A percentile compares a stretch with the other conserved stretches of the same genome.
Evolutionary conservation across 306 rosid species (phyloP).

Genomic region (Macrotyloma uniflorum): DNA sequence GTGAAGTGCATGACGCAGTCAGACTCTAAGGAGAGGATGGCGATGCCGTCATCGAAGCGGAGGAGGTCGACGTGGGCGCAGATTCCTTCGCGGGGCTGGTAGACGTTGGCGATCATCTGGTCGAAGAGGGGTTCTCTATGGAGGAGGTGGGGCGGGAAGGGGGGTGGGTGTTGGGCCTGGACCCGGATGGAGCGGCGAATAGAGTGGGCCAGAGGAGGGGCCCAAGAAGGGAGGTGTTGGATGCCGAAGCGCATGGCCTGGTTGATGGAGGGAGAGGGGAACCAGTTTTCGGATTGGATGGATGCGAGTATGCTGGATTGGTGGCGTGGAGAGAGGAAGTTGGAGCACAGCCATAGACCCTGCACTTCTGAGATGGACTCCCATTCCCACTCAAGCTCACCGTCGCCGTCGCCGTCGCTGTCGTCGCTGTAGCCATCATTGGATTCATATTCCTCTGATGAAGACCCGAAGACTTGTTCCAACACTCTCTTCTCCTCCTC

Average conservation of each 20-base stretch:
- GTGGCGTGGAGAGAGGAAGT: conserved; percentile 54
- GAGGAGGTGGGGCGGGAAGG: conserved; percentile 51
- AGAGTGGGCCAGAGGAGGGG: conserved; percentile 53
- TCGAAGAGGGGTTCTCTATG: conserved; percentile 77
- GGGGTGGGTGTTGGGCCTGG: neutral
- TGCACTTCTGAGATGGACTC: conserved; percentile 48
- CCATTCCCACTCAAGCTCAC: conserved; percentile 30
- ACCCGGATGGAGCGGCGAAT: conserved; percentile 44
- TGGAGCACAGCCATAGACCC: conserved; percentile 67
- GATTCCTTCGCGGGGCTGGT: conserved; percentile 89
- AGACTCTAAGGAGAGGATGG: conserved; percentile 79
- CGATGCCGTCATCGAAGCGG: conserved; percentile 93
- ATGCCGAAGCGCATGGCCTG: conserved; percentile 92
- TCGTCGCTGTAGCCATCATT: too few species aligned
- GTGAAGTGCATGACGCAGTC: conserved; percentile 88
- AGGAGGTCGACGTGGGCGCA: conserved; percentile 82
- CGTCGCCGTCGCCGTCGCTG: neutral
- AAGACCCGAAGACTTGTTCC: conserved; percentile 64
- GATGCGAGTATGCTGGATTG: conserved; percentile 62
- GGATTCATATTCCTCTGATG: conserved; percentile 3
- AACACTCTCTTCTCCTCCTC: conserved; percentile 42
- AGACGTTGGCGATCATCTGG: conserved; percentile 72
- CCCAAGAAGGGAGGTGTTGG: conserved; percentile 71
- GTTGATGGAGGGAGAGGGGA: conserved; percentile 51
- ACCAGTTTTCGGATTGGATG: conserved; percentile 54